Evolutionary conservation across 2,329 filamentous ascomycete species (phyloP).

Genomic region (Scedosporium aurantiacum): DNA sequence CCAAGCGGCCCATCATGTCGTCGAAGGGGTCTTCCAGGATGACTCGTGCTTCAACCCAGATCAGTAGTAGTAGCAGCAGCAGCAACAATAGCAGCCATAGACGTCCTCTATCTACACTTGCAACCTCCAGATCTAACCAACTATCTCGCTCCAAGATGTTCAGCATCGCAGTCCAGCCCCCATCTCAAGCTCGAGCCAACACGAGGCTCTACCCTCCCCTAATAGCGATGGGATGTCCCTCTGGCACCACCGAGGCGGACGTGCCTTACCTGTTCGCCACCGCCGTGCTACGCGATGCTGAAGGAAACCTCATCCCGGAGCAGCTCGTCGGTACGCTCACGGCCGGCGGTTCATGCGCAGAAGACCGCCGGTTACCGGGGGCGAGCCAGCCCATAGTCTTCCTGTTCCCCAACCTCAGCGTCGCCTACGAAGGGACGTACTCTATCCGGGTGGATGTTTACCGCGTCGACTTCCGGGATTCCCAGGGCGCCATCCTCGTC

Average conservation of each 20-base stretch:
- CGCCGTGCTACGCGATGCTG: slow-evolving; percentile 2
- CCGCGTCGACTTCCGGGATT: not conserved
- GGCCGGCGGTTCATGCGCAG: not conserved
- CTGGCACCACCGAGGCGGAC: not conserved
- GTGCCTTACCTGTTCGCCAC: slow-evolving; percentile 4
- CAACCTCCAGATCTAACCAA: not conserved
- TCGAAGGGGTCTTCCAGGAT: not conserved
- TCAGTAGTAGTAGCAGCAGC: not conserved
- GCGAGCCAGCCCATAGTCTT: slow-evolving; percentile 1
- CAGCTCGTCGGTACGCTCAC: slow-evolving; percentile 1
- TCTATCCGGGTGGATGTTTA: slow-evolving; percentile 7
- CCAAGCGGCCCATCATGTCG: not conserved
- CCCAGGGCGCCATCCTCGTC: slow-evolving; percentile 1
- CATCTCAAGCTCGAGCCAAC: not conserved
- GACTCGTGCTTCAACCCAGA: not conserved
- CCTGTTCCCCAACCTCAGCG: slow-evolving; percentile 5
- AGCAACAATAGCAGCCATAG: not conserved
- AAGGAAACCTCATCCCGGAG: slow-evolving; percentile 4
- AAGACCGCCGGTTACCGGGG: not conserved
- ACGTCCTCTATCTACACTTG: not conserved
- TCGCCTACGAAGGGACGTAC: slow-evolving; percentile 2
- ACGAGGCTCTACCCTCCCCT: slow-evolving; percentile 2
- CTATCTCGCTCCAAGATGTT: slow-evolving; percentile 3
- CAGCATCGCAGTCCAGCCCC: slow-evolving; percentile 3
- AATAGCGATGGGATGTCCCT: not conserved